These are phyloP conservation scores for Candida silvatica DNA, from an alignment of 805 yeast genomes.

Conservation along the genomic window DNA sequence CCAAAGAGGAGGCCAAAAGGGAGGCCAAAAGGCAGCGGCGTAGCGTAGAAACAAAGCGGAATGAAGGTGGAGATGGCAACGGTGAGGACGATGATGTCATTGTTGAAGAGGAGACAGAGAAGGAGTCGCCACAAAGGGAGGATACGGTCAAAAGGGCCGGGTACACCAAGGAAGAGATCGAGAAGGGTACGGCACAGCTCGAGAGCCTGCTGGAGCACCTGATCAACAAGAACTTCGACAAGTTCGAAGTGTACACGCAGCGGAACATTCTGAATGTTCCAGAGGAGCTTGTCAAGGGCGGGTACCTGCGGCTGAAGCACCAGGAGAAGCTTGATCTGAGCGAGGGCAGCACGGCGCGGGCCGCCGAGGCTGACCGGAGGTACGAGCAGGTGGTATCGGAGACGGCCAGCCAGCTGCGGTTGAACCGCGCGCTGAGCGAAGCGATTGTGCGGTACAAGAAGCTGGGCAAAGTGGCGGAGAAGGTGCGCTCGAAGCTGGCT, in stretches of 20 bases:
- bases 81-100: constrained; percentile 21
- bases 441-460: constrained; percentile 31
- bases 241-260: constrained; percentile 72
- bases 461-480: constrained; percentile 24
- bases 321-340: constrained; percentile 43
- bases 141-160: constrained; percentile 1
- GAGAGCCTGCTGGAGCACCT: constrained; percentile 69
- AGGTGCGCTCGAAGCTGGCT: constrained; percentile 7
- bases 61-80: constrained; percentile 6
- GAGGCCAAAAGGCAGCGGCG: constrained; percentile 3
- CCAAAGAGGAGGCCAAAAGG: constrained; percentile 8
- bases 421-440: constrained; percentile 31
- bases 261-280: constrained; percentile 74
- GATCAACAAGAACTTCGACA: constrained; percentile 78
- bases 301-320: constrained; percentile 61
- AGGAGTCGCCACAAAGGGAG: neutral
- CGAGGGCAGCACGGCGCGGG: constrained; percentile 10
- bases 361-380: constrained; percentile 13
- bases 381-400: constrained; percentile 25
- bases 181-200: constrained; percentile 70
- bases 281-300: constrained; percentile 48
- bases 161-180: constrained; percentile 39
- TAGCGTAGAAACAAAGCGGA: neutral
- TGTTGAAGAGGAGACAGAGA: constrained; percentile 17
- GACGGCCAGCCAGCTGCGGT: constrained; percentile 33